phyloP scores from a whole-genome alignment of 371 early-diverging fungal genomes.

The Actinomortierella ambigua region DNA sequence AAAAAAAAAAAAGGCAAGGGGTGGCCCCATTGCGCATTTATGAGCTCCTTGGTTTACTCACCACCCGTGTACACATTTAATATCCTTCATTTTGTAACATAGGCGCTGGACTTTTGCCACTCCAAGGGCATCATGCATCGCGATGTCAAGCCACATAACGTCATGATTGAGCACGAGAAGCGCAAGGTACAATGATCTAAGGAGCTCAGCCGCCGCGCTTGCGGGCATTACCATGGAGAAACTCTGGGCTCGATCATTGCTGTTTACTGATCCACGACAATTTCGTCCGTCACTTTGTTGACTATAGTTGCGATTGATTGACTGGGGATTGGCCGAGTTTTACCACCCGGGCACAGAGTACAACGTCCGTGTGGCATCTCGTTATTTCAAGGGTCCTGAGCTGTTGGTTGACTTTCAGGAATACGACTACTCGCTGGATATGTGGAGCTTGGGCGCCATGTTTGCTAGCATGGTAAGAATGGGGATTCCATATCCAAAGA shows the following conservation, averaged over 20 bases:
- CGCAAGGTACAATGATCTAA: slow-evolving; percentile 69
- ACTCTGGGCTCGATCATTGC: too few relatives aligned
- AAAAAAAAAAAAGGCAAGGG: too few relatives aligned
- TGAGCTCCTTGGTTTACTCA: neutral
- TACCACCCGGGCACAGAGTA: slow-evolving; percentile 98
- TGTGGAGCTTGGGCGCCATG: slow-evolving; percentile 99
- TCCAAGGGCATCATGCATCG: slow-evolving; percentile 99
- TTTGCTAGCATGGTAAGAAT: slow-evolving; percentile 92
- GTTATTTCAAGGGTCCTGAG: slow-evolving; percentile 99
- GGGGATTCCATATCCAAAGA: too few relatives aligned
- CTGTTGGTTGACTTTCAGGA: slow-evolving; percentile 96
- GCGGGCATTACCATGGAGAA: too few relatives aligned
- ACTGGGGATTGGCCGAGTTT: slow-evolving; percentile 99
- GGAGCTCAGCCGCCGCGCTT: too few relatives aligned
- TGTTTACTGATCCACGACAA: too few relatives aligned
- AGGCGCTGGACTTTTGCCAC: slow-evolving; percentile 98
- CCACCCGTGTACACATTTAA: neutral
- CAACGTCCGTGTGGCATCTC: slow-evolving; percentile 98
- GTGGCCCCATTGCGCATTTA: neutral
- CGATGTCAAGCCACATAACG: slow-evolving; percentile 99
- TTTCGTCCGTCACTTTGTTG: slow-evolving; percentile 4
- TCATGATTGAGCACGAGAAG: slow-evolving; percentile 98
- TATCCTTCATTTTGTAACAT: neutral
- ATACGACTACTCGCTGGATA: slow-evolving; percentile 99
- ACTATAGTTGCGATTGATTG: slow-evolving; percentile 90